Evolutionary conservation across 441 rosid species (phyloP), one percentile per base, ranked within the genome.

Genomic region (Pelargonium australe): DNA sequence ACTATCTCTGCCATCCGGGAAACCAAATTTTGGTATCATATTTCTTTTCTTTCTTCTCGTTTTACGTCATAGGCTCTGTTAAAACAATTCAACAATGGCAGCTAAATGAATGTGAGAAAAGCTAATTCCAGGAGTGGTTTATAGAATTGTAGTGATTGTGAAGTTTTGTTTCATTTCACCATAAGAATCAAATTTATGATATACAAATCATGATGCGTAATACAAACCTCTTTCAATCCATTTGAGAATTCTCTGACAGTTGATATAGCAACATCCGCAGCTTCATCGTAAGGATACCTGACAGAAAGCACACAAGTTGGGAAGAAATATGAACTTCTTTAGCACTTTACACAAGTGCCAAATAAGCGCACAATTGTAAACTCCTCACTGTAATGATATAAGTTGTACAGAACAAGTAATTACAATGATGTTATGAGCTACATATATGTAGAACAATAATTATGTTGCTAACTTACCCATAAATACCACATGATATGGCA

Each of bases 241-340:
- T 77, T 77, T 5, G 87, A 80, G 64, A 80, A 86, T 75, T 89
- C 92, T 79, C 83, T 87, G 68, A 85, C 69, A 0, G 95, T 83
- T 28, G 97, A 91, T 78, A 94, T 80, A 58, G 96, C 85, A 49
- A 89, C 73, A 1, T 63, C 16, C 63, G 97, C 97, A 68, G 98
- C 95, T 80, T 89, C 92, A 58, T 89, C 89, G 9, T 72, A 79
- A 70, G 98, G 98, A 74, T 93, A 93, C 69, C 98, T 92, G 76
- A 72, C 63, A 72, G 7, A 65, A 12, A 2, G n/a, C 37, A 61
- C 8, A 49, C 64, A 34, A 37, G 63, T 17, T n/a, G 12, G 13
- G 53, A 19, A 6, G 17, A 2, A 40, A 41, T 25, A 60, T 28
- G 17, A 55, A 17, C 17, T 13, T 51, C 57, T n/a, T 51, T 13